Percentiles rank a stretch among this genome's conserved stretches.
These are phyloP conservation scores for Ustilago shanxiensis DNA, from an alignment of 1,284 basidiomycete genomes.

Conservation along the genomic window DNA sequence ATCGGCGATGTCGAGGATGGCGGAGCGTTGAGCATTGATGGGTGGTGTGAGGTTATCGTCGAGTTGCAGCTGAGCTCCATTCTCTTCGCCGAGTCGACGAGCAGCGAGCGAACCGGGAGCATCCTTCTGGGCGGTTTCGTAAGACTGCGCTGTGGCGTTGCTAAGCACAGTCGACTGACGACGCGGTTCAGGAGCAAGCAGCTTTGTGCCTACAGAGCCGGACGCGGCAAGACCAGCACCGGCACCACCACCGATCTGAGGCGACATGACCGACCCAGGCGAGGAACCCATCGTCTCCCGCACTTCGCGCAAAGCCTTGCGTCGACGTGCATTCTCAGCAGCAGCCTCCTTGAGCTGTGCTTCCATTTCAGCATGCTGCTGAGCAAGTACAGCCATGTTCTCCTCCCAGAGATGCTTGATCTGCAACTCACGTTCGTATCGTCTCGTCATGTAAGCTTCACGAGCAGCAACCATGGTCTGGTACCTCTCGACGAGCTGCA, in stretches of 20 bases:
- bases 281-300: conserved; percentile 67
- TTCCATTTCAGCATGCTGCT: conserved; percentile 88
- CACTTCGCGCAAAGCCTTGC: conserved; percentile 69
- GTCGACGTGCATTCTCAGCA: conserved; percentile 71
- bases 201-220: conserved; percentile 13
- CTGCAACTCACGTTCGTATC: conserved; percentile 82
- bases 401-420: conserved; percentile 85
- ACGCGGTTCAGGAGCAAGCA: conserved; percentile 12
- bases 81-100: conserved; percentile 44
- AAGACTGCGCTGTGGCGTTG: conserved; percentile 18
- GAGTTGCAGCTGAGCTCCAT: conserved; percentile 37
- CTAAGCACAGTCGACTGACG: conserved; percentile 34
- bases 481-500: conserved; percentile 78
- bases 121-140: conserved; percentile 21
- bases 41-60: conserved; percentile 35
- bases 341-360: conserved; percentile 75
- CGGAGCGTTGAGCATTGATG: conserved; percentile 28
- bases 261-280: conserved; percentile 60
- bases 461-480: conserved; percentile 81
- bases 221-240: conserved; percentile 21
- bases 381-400: conserved; percentile 85
- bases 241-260: conserved; percentile 12
- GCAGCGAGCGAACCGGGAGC: conserved; percentile 32
- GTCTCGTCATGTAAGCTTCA: conserved; percentile 78
- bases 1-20: conserved; percentile 37